Percentiles rank a stretch among this genome's conserved stretches.
Evolutionary conservation across 2,329 filamentous ascomycete genomes (phyloP).

Genomic region (Graphilbum ipis-grandicollis): DNA sequence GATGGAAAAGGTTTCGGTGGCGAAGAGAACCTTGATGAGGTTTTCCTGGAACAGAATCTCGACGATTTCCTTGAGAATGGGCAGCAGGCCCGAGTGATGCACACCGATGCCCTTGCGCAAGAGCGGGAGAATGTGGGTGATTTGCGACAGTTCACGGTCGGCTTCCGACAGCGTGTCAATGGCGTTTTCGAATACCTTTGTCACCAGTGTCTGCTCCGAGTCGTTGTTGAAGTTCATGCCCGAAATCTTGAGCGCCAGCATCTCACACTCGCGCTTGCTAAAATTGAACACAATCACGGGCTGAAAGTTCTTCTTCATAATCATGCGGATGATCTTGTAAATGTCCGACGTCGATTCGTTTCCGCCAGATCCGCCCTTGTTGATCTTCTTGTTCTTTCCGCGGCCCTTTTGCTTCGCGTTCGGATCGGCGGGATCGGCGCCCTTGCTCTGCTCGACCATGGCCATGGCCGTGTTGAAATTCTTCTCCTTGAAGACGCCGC

Average conservation of each 20-base stretch:
- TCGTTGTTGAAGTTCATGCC: slow-evolving; percentile 89
- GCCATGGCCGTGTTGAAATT: slow-evolving; percentile 97
- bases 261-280: slow-evolving; percentile 93
- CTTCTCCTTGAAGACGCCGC: slow-evolving; percentile 86
- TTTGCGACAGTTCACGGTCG: slow-evolving; percentile 77
- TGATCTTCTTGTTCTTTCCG: slow-evolving; percentile 81
- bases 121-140: slow-evolving; percentile 75
- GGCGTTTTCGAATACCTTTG: slow-evolving; percentile 83
- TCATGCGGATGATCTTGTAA: slow-evolving; percentile 97
- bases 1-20: slow-evolving; percentile 97
- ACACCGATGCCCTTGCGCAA: slow-evolving; percentile 86
- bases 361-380: slow-evolving; percentile 61
- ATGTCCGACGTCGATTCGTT: slow-evolving; percentile 59
- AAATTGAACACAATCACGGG: slow-evolving; percentile 99
- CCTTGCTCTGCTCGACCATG: slow-evolving; percentile 73
- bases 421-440: slow-evolving; percentile 63
- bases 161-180: slow-evolving; percentile 86
- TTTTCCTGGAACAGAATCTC: slow-evolving; percentile 98
- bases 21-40: slow-evolving; percentile 92
- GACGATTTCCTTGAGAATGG: slow-evolving; percentile 95
- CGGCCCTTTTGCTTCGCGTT: slow-evolving; percentile 69
- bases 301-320: slow-evolving; percentile 93
- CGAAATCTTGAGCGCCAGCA: slow-evolving; percentile 73
- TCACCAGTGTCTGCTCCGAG: slow-evolving; percentile 85
- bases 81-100: slow-evolving; percentile 87